A percentile compares a stretch with the other conserved stretches of the same genome.
These are phyloP conservation scores for Fraxinus sp. DNA, from an alignment of 305 asterid species.

Conservation along the genomic window DNA sequence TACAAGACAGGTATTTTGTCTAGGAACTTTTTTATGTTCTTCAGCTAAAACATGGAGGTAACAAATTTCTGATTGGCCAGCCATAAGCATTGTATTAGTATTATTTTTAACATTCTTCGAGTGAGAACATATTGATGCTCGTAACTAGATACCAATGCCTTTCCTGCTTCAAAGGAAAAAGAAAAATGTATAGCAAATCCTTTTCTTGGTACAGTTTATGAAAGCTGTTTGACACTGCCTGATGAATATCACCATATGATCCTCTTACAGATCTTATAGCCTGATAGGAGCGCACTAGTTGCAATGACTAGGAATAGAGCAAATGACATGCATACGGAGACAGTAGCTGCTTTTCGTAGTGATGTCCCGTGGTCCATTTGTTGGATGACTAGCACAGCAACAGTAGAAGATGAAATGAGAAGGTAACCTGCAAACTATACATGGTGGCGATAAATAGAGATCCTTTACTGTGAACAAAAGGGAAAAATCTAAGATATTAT, in stretches of 20 bases:
- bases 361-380: conserved; percentile 34
- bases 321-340: conserved; percentile 53
- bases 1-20: background rate
- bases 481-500: background rate
- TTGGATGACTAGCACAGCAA: conserved; percentile 44
- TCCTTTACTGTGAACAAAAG: background rate
- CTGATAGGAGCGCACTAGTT: conserved; percentile 52
- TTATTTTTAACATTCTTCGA: background rate
- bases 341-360: conserved; percentile 46
- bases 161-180: background rate
- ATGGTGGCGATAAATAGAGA: background rate
- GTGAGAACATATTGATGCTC: background rate
- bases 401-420: conserved; percentile 63
- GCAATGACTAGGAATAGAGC: conserved; percentile 47
- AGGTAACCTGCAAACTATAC: conserved; percentile 71
- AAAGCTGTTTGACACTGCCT: background rate
- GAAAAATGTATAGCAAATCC: background rate
- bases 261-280: conserved; percentile 70
- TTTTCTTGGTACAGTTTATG: background rate
- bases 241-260: conserved; percentile 48
- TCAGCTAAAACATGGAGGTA: background rate
- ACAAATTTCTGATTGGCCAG: background rate
- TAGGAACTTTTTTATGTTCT: background rate
- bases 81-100: background rate
- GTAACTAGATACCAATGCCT: background rate